Evolutionary conservation across 257 asterid genomes (phyloP).

Genomic region (Coffea canephora): DNA sequence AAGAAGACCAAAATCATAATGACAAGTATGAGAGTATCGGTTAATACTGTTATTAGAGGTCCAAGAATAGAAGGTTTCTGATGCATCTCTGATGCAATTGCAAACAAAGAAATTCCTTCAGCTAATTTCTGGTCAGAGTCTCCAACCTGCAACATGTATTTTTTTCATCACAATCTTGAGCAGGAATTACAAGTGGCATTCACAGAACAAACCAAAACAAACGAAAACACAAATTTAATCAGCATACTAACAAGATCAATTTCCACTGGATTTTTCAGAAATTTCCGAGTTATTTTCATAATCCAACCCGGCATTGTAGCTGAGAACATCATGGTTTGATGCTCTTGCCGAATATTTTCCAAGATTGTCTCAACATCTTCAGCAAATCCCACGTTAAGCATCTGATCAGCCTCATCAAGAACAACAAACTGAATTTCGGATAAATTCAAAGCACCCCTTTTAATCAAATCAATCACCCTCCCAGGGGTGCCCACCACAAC

Average conservation of each 20-base stretch:
- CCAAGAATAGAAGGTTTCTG: slow-evolving; percentile 78
- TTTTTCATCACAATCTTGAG: neutral
- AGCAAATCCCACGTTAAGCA: slow-evolving; percentile 98
- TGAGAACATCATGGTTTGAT: slow-evolving; percentile 97
- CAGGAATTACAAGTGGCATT: neutral
- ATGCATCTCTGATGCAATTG: slow-evolving; percentile 55
- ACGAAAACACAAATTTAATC: neutral
- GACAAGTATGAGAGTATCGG: slow-evolving; percentile 1
- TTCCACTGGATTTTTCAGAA: slow-evolving; percentile 66
- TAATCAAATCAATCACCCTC: slow-evolving; percentile 79
- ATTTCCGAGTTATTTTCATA: slow-evolving; percentile 72
- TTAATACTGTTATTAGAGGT: slow-evolving; percentile 65
- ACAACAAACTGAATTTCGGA: slow-evolving; percentile 74
- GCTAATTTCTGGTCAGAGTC: slow-evolving; percentile 87
- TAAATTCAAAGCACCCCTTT: slow-evolving; percentile 77
- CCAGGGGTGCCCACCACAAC: slow-evolving; percentile 94
- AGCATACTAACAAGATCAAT: slow-evolving; percentile 75
- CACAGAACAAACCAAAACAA: neutral
- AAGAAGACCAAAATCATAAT: neutral
- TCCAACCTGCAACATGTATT: slow-evolving; percentile 70
- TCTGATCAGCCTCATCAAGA: slow-evolving; percentile 97
- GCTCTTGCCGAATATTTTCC: slow-evolving; percentile 67
- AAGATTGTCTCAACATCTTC: slow-evolving; percentile 89
- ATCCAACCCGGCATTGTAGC: slow-evolving; percentile 99
- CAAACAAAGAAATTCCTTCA: slow-evolving; percentile 76